Base-by-base conservation (phyloP, 139 green algal genomes). In the Micractinium sp. region DNA sequence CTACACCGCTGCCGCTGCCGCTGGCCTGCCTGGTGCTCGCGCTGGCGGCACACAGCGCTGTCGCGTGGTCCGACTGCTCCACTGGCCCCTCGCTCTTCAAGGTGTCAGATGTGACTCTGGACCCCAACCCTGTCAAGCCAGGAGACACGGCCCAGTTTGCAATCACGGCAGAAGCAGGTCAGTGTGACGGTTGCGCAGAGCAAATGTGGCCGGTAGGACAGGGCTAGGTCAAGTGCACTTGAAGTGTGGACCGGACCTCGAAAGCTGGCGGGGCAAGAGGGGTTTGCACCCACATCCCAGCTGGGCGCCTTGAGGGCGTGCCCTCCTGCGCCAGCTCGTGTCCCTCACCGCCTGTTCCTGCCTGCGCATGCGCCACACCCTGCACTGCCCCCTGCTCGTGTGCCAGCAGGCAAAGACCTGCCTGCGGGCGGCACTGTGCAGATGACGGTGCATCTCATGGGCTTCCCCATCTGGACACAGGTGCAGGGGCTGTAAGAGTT, bases 401-500 rank as follows among this genome's bases (percentile, higher is more conserved):
- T 33, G 2, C 0, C 20, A 67, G 85, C 85, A 84, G 85, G 53
- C 85, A 77, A 85, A 56, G 85, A 69, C 47, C 41, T 89, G 9
- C 18, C 27, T 0, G 74, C 47, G 47, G 47, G 19, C 2, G 85
- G 85, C 19, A 36, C 69, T 0, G 85, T 88, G 3, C 47, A 71
- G 41, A 88, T 88, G 85, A 41, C 82, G 3, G 85, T 88, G 19
- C 69, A 88, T n/a, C 82, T 82, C 80, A 73, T 73, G 41, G 85
- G 71, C n/a, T 35, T 88, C 69, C 85, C 85, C 71, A 88, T 88
- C n/a, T 88, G 85, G 85, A 82, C 71, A n/a, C 81, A 85, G 81
- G 81, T 56, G 56, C 9, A n/a, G 31, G 25, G 16, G 53, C 31
- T 20, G 63, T 66, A 23, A 23, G 60, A 23, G 14, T 16, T 23